Conservation (phyloP, 75 land plant genomes). For the Isoetes taiwanensis region DNA sequence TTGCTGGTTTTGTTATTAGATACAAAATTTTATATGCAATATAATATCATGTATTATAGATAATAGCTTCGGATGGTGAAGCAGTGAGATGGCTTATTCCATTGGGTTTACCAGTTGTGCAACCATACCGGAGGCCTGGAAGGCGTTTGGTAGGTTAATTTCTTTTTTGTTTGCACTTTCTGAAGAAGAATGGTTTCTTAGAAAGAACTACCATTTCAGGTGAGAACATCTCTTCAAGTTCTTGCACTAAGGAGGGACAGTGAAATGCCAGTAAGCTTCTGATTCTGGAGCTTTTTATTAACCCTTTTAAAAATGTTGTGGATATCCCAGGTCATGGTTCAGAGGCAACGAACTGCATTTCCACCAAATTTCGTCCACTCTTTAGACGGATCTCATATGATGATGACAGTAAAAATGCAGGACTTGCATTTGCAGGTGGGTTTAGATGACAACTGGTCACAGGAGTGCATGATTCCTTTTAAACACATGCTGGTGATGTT, state of each 20-base stretch:
- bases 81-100: conserved; percentile 82
- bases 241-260: conserved; percentile 40
- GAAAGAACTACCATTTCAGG: too few species aligned
- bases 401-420: conserved; percentile 91
- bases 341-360: conserved; percentile 76
- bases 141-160: conserved; percentile 40
- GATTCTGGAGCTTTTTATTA: too few species aligned
- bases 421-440: conserved; percentile 83
- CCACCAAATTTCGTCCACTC: conserved; percentile 97
- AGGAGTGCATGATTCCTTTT: conserved; percentile 96
- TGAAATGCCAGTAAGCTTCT: too few species aligned
- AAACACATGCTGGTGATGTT: conserved; percentile 95
- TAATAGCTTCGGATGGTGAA: conserved; percentile 75
- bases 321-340: conserved; percentile 63
- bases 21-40: background rate
- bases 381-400: conserved; percentile 93
- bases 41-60: conserved; percentile 21
- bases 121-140: conserved; percentile 64
- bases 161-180: too few species aligned
- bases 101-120: conserved; percentile 89
- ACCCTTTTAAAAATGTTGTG: too few species aligned
- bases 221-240: conserved; percentile 56
- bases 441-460: conserved; percentile 8
- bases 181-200: too few species aligned
- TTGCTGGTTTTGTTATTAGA: background rate